A percentile compares a stretch with the other conserved stretches of the same genome.
phyloP scores from a whole-genome alignment of 331 rosid species.

The Dryas integrifolia region DNA sequence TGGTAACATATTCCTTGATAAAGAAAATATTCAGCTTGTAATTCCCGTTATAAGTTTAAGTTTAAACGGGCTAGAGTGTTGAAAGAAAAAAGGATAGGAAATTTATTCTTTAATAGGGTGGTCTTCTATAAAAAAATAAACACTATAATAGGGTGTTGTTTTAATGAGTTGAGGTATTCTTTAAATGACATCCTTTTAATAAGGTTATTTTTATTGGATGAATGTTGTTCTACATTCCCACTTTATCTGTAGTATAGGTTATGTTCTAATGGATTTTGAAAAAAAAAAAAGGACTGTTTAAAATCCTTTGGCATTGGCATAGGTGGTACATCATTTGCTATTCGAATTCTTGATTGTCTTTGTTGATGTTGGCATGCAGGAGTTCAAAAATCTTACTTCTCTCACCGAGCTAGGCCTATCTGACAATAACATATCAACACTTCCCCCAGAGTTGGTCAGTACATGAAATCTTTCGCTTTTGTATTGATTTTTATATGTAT shows the following conservation, averaged over 20 bases:
- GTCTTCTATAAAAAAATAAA: no score
- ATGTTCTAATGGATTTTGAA: neutral
- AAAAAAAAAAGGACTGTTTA: neutral
- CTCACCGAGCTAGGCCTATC: conserved; percentile 79
- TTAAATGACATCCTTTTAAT: no score
- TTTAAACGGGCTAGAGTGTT: no score
- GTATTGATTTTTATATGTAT: conserved; percentile 7
- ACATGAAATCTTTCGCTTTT: conserved; percentile 16
- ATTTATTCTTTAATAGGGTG: no score
- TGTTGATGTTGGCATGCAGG: conserved; percentile 51
- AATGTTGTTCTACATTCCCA: neutral
- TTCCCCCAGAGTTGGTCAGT: conserved; percentile 89
- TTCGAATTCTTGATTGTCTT: conserved; percentile 18
- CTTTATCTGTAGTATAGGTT: neutral
- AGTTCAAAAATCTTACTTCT: conserved; percentile 52
- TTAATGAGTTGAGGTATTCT: no score
- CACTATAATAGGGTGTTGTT: no score
- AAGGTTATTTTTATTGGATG: no score
- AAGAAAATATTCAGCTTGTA: neutral
- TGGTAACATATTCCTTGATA: conserved; percentile 44
- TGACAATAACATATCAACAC: conserved; percentile 74
- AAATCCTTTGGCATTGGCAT: neutral
- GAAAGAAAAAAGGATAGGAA: no score
- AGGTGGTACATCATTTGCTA: neutral
- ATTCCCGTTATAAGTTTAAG: neutral